Evolutionary conservation across 495 filamentous ascomycete species (phyloP).

Genomic region (Aspergillus biplanus): DNA sequence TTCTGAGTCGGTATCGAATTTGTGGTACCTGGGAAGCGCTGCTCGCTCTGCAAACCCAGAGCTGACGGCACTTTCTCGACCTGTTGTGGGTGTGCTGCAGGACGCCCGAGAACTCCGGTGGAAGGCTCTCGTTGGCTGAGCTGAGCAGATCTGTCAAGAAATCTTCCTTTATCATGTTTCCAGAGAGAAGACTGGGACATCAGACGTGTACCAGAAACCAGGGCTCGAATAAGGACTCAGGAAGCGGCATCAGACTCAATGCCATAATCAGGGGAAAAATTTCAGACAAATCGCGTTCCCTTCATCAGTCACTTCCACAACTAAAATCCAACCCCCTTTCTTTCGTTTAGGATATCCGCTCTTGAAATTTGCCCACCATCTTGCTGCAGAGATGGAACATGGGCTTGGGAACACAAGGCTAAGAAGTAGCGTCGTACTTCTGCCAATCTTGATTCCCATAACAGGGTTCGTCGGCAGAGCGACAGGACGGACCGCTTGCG

Average conservation of each 20-base stretch:
- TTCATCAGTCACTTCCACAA: too few species aligned
- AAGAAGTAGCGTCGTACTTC: neutral
- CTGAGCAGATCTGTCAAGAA: slow-evolving; percentile 10
- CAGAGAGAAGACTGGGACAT: neutral
- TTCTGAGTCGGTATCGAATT: neutral
- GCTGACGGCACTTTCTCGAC: slow-evolving; percentile 24
- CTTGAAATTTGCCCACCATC: too few species aligned
- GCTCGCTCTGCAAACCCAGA: slow-evolving; percentile 20
- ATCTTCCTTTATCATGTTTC: neutral
- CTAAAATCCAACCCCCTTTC: too few species aligned
- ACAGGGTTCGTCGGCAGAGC: slow-evolving; percentile 22
- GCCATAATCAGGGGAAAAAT: neutral
- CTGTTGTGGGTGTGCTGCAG: slow-evolving; percentile 24
- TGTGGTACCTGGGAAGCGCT: neutral
- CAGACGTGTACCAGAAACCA: neutral
- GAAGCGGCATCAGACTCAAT: too few species aligned
- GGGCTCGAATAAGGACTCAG: neutral
- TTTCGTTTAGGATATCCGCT: too few species aligned
- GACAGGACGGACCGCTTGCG: slow-evolving; percentile 27
- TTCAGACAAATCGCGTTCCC: too few species aligned
- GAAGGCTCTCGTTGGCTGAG: slow-evolving; percentile 3
- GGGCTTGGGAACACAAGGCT: neutral
- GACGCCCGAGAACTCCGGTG: slow-evolving; percentile 22
- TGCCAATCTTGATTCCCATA: neutral
- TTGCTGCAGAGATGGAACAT: neutral